Conservation (phyloP, 2,329 filamentous ascomycete species). For the Periconia sp. region DNA sequence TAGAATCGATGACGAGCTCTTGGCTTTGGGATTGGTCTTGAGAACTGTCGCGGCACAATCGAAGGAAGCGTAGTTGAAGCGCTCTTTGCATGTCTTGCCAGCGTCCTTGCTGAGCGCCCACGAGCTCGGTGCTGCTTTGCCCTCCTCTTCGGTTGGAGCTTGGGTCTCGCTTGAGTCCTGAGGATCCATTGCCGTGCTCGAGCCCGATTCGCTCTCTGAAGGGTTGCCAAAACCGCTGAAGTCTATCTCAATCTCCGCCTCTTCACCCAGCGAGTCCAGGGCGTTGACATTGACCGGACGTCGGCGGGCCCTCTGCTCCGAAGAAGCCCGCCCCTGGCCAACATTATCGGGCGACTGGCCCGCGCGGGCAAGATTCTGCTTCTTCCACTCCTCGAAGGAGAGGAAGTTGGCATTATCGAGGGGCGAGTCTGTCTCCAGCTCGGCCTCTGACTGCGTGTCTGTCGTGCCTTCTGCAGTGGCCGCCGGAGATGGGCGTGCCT, state of each 20-base stretch:
- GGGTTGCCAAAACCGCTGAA: slow-evolving; percentile 67
- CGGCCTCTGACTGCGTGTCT: slow-evolving; percentile 50
- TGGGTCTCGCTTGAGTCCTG: slow-evolving; percentile 22
- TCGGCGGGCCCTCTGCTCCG: slow-evolving; percentile 54
- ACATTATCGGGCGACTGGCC: slow-evolving; percentile 77
- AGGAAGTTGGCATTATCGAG: slow-evolving; percentile 83
- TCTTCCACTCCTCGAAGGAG: slow-evolving; percentile 99
- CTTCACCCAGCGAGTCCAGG: slow-evolving; percentile 81
- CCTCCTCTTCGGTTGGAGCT: slow-evolving; percentile 27
- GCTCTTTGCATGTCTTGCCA: slow-evolving; percentile 95
- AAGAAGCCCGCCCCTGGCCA: slow-evolving; percentile 61
- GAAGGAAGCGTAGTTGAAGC: slow-evolving; percentile 97
- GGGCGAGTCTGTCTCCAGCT: slow-evolving; percentile 68
- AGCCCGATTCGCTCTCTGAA: slow-evolving; percentile 25
- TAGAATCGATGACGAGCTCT: slow-evolving; percentile 85
- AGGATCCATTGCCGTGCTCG: slow-evolving; percentile 19
- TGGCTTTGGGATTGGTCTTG: slow-evolving; percentile 85
- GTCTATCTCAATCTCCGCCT: slow-evolving; percentile 81
- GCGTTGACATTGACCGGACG: slow-evolving; percentile 67
- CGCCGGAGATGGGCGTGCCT: slow-evolving; percentile 10
- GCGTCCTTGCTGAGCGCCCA: slow-evolving; percentile 80
- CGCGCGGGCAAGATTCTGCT: slow-evolving; percentile 83
- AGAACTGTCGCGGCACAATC: slow-evolving; percentile 93
- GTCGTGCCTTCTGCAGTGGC: slow-evolving; percentile 13
- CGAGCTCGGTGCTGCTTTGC: slow-evolving; percentile 38